Percentiles rank a stretch among this genome's conserved stretches.
Evolutionary conservation across 1,284 basidiomycete genomes (phyloP).

Genomic region (Trichosporon sp.): DNA sequence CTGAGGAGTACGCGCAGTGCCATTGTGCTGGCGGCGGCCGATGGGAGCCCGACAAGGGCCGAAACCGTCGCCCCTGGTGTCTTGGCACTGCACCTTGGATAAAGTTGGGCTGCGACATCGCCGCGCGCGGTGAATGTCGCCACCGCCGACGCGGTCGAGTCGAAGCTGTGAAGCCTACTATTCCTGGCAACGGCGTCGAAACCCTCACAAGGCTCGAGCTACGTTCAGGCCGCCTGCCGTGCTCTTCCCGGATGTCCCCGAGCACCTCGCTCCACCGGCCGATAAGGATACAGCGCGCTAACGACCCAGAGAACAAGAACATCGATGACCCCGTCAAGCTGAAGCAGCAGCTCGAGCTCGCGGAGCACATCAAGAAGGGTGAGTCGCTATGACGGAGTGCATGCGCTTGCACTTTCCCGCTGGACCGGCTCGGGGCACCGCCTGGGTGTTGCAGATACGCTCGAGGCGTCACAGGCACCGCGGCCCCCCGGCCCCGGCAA

Average conservation of each 20-base stretch:
- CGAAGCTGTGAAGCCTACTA: not conserved
- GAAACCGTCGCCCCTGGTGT: not conserved
- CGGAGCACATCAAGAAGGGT: constrained; percentile 87
- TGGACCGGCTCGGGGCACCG: not conserved
- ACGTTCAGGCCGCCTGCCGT: not conserved
- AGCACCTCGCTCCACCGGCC: not conserved
- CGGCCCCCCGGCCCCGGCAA: not conserved
- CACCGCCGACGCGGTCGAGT: not conserved
- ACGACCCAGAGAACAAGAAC: constrained; percentile 61
- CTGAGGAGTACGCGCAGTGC: not conserved
- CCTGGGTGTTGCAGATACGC: not conserved
- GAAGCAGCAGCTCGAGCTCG: constrained; percentile 69
- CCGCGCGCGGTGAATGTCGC: not conserved
- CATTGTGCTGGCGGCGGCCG: not conserved
- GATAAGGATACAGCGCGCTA: not conserved
- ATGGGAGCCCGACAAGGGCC: not conserved
- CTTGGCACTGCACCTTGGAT: constrained; percentile 2
- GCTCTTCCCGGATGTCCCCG: not conserved
- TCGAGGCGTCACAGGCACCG: not conserved
- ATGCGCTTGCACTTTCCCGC: not conserved
- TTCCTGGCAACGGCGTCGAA: not conserved
- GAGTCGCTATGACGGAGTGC: constrained; percentile 25
- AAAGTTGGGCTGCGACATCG: not conserved
- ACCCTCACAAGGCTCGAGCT: not conserved
- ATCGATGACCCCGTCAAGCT: constrained; percentile 67